Base-by-base conservation (phyloP, 2,329 filamentous ascomycete genomes). In the Chaetomiaceae sp. region DNA sequence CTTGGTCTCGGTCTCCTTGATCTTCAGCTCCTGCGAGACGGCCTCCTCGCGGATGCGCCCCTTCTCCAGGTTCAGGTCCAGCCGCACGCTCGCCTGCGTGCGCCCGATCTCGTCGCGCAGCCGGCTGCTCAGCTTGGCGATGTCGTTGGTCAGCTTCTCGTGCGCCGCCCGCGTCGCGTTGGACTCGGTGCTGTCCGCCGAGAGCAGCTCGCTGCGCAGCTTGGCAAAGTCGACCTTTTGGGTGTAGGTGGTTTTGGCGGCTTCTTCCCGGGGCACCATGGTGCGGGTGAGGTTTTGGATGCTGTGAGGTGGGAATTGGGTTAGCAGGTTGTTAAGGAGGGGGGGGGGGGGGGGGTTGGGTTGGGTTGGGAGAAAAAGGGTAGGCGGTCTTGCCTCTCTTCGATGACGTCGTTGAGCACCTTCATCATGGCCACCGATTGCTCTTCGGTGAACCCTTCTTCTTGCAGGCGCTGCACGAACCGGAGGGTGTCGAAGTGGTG, bases 341-440 rank as follows among this genome's bases (percentile, higher is more conserved):
- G 27, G 30, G n/a, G 16, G 23, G 43, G 32, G 8, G 4, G 18
- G 47, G 29, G 18, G 14, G n/a, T n/a, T n/a, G n/a, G n/a, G n/a
- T n/a, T 9, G n/a, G 11, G 13, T 11, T 13, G 32, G 16, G 2
- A 36, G 11, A 29, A 16, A 36, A 16, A 25, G 34, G 23, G 25
- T 27, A 5, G 34, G 29, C 2, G 2, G 6, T 33, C 65, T 21
- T 62, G 86, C 85, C 86, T 95, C 73, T 99, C 94, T 69, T 97
- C 89, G 60, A 99, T 96, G 9, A 97, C 92, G 69, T 97, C 91
- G 71, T 90, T 91, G 34, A 99, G 77, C 6, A 97, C 89, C 68
- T 89, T 89, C 94, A 99, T 97, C 87, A 96, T 94, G n/a, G 94
- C 92, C 23, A 90, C 90, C 2, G 91, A 86, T 72, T 99, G 94